Conservation (phyloP, 2,329 filamentous ascomycete genomes). For the Fusarium subglutinans region DNA sequence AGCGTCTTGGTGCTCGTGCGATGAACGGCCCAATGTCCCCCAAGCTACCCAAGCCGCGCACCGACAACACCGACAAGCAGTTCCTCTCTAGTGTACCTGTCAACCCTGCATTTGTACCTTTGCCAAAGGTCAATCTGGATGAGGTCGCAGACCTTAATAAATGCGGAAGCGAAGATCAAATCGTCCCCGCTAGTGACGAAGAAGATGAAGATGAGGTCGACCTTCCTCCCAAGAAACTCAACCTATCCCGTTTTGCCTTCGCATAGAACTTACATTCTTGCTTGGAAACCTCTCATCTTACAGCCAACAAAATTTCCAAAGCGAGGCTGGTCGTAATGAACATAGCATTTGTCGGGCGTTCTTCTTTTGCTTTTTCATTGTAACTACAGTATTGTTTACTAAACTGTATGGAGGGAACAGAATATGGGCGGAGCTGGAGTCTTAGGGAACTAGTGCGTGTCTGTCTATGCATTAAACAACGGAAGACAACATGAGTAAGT, state of each 20-base stretch:
- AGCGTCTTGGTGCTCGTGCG: slow-evolving; percentile 62
- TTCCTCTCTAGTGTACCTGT: slow-evolving; percentile 52
- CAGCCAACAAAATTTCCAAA: background rate
- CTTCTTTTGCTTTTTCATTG: slow-evolving; percentile 6
- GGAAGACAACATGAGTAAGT: background rate
- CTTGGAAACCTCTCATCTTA: background rate
- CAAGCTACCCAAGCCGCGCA: slow-evolving; percentile 42
- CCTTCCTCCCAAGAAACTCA: slow-evolving; percentile 48
- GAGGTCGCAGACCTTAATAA: slow-evolving; percentile 63
- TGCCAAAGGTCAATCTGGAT: slow-evolving; percentile 63
- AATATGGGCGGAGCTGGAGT: slow-evolving; percentile 18
- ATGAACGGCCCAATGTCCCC: slow-evolving; percentile 42
- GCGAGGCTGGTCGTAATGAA: slow-evolving; percentile 5
- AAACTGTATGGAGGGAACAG: slow-evolving; percentile 8
- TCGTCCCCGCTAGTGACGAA: slow-evolving; percentile 62
- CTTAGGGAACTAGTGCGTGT: slow-evolving; percentile 12
- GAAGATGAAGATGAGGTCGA: slow-evolving; percentile 54
- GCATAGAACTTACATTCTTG: slow-evolving; percentile 25
- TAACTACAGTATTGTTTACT: slow-evolving; percentile 8
- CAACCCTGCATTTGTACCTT: slow-evolving; percentile 64
- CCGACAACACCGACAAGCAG: slow-evolving; percentile 32
- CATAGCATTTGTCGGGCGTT: slow-evolving; percentile 26
- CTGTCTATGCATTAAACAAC: slow-evolving; percentile 13
- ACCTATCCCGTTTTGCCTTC: slow-evolving; percentile 61
- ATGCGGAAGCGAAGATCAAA: slow-evolving; percentile 66